Base-by-base conservation (phyloP, 2,329 filamentous ascomycete species). In the Teratosphaeria gauchensis region DNA sequence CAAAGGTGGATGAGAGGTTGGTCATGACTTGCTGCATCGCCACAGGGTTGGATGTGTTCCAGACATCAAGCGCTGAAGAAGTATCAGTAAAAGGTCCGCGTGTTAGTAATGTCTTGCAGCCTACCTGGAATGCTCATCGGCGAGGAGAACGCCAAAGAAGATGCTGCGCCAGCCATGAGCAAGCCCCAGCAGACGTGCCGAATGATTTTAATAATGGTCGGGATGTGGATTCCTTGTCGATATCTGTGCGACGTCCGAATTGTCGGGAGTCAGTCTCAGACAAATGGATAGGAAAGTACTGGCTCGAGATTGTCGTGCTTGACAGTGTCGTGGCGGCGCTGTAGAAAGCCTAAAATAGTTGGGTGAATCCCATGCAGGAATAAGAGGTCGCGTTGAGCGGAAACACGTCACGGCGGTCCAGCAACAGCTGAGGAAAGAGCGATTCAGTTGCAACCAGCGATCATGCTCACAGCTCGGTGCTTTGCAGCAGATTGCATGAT, bases 1-100 rank as follows among this genome's bases (percentile, higher is more conserved):
- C 68, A 56, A 70, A 64, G 53, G 67, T 51, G 11, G 55, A 61
- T 24, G 66, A 61, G 55, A 42, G 35, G 35, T 67, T 68, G 33
- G 56, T 58, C 53, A 60, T 35, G 32, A 56, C 53, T 38, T 65
- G 52, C 4, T 52, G n/a, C 28, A 42, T 42, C 35, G 35, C 35
- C 12, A 16, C 35, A 16, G 35, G 35, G n/a, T 42, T 42, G 35
- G 35, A 42, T 16, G 35, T 14, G 35, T 42, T 42, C 35, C 35
- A 42, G 5, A 16, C 14, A 16, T 16, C 35, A 16, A 42, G 35
- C n/a, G 4, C 35, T 42, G 35, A 42, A 42, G 35, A 14, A 5
- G 35, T 5, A 42, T 42, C n/a, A 42, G 14, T 42, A 16, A 42
- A 16, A 16, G 12, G 14, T 16, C 4, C 14, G 35, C 11, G 35